Conservation (phyloP, 257 asterid species). For the Voacanga thouarsii region DNA sequence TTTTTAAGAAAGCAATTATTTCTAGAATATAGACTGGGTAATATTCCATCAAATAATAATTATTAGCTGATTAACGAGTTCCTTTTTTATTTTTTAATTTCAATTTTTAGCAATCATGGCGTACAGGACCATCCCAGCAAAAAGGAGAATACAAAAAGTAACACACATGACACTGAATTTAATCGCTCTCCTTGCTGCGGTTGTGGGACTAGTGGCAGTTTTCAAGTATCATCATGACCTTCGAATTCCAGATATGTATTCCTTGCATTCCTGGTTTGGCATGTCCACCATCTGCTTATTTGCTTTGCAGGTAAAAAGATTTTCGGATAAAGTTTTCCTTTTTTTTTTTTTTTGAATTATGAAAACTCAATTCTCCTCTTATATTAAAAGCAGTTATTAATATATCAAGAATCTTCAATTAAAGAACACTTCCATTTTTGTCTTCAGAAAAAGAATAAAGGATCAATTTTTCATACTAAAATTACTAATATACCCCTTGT, state of each 20-base stretch:
- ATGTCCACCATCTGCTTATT: constrained; percentile 52
- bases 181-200: constrained; percentile 41
- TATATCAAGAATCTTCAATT: background rate
- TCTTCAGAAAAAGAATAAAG: too few relatives aligned
- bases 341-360: too few relatives aligned
- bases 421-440: too few relatives aligned
- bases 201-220: constrained; percentile 53
- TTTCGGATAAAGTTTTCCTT: background rate
- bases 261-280: constrained; percentile 77
- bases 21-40: too few relatives aligned
- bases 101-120: constrained; percentile 42
- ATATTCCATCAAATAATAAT: too few relatives aligned
- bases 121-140: constrained; percentile 32
- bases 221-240: constrained; percentile 48
- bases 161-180: constrained; percentile 42
- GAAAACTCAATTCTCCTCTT: background rate
- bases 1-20: too few relatives aligned
- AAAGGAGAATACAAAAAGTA: constrained; percentile 29
- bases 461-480: too few relatives aligned
- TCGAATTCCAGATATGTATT: constrained; percentile 35
- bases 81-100: background rate
- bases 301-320: constrained; percentile 44
- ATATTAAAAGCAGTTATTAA: too few relatives aligned
- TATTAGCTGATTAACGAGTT: too few relatives aligned
- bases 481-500: too few relatives aligned